A percentile compares a stretch with the other conserved stretches of the same genome.
Conservation (phyloP, 2,329 filamentous ascomycete genomes). For the Arthroderma sp. region DNA sequence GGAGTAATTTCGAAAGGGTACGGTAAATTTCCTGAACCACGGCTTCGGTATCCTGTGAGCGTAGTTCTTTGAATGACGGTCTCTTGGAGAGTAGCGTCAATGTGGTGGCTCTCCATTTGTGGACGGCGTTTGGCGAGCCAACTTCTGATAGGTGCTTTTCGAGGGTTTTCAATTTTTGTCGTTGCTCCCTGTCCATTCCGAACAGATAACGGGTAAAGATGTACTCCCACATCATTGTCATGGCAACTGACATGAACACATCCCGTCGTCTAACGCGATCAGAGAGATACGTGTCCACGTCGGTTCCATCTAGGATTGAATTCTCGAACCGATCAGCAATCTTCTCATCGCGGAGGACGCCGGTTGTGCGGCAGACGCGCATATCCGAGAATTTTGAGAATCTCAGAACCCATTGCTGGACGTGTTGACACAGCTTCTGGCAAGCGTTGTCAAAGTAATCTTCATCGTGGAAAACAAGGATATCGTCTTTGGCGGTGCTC, state of each 20-base stretch:
- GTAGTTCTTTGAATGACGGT: slow-evolving; percentile 66
- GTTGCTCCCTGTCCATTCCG: slow-evolving; percentile 94
- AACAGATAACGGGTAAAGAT: slow-evolving; percentile 97
- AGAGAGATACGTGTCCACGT: slow-evolving; percentile 75
- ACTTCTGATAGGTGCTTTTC: slow-evolving; percentile 87
- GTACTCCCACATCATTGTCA: slow-evolving; percentile 99
- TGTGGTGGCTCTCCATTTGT: slow-evolving; percentile 93
- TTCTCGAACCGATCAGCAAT: slow-evolving; percentile 91
- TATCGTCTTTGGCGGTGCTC: slow-evolving; percentile 52
- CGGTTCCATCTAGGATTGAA: slow-evolving; percentile 81
- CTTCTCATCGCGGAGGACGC: slow-evolving; percentile 80
- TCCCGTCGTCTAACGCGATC: slow-evolving; percentile 83
- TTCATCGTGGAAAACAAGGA: slow-evolving; percentile 71
- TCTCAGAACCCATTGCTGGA: slow-evolving; percentile 93
- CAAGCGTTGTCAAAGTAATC: slow-evolving; percentile 93
- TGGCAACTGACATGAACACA: slow-evolving; percentile 96
- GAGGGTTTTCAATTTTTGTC: slow-evolving; percentile 90
- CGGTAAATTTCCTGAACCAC: slow-evolving; percentile 86
- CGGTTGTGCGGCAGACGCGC: slow-evolving; percentile 69
- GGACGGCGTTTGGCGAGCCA: slow-evolving; percentile 75
- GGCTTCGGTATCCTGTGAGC: slow-evolving; percentile 81
- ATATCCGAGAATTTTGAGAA: slow-evolving; percentile 98
- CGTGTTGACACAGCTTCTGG: slow-evolving; percentile 86
- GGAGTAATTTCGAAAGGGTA: slow-evolving; percentile 71
- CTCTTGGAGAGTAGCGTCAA: slow-evolving; percentile 76